These are phyloP conservation scores for Vigna trinervia DNA, from an alignment of 306 rosid genomes.

Conservation along the genomic window DNA sequence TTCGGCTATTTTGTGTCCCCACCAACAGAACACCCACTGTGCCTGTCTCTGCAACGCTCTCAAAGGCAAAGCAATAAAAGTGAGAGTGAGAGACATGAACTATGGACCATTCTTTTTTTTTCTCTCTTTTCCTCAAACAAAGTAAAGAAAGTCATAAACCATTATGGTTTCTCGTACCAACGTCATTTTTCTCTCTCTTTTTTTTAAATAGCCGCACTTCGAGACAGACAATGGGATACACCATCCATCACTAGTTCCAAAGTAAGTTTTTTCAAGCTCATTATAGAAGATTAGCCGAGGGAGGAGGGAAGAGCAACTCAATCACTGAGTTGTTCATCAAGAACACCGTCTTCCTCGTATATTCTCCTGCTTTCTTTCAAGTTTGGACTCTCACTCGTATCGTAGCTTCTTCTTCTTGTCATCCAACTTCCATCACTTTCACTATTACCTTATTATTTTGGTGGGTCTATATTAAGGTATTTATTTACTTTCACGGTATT, in stretches of 20 bases:
- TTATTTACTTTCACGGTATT: conserved; percentile 12
- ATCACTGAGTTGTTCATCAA: conserved; percentile 19
- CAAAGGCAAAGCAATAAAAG: conserved; percentile 35
- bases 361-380: conserved; percentile 2
- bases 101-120: neutral
- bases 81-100: neutral
- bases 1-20: conserved; percentile 47
- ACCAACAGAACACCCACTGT: conserved; percentile 41
- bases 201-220: conserved; percentile 44
- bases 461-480: conserved; percentile 33
- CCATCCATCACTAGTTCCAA: conserved; percentile 44
- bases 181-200: neutral
- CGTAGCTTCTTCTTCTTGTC: neutral
- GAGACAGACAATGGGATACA: conserved; percentile 40
- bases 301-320: conserved; percentile 20
- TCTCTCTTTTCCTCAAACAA: conserved; percentile 15
- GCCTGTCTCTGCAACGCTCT: conserved; percentile 45
- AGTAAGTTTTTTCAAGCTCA: neutral
- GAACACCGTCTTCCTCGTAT: neutral
- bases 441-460: neutral
- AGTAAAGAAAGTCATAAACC: conserved; percentile 34
- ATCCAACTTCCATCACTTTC: conserved; percentile 2
- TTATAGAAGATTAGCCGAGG: neutral
- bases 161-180: conserved; percentile 55
- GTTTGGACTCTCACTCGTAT: neutral